A percentile compares a stretch with the other conserved stretches of the same genome.
phyloP scores from a whole-genome alignment of 2,329 filamentous ascomycete species.

The Trichoderma atrobrunneum region DNA sequence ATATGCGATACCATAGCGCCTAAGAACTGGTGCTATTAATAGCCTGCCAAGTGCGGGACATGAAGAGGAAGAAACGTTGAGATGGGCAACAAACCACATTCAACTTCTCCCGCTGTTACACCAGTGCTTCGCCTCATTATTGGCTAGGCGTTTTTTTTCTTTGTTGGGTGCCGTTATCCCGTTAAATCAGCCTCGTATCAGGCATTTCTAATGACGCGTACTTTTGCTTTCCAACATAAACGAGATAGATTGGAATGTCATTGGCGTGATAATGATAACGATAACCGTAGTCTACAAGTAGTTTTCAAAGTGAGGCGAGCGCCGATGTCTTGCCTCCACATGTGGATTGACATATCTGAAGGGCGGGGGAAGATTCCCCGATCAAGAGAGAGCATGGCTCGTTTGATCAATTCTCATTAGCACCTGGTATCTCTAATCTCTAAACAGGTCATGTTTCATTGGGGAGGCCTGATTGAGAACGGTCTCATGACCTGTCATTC shows the following conservation, averaged over 20 bases:
- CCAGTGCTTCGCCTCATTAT: not conserved
- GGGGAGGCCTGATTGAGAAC: not conserved
- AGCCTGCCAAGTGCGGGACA: not conserved
- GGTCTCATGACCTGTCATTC: not conserved
- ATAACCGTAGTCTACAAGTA: not conserved
- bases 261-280: not conserved
- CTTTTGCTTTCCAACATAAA: not conserved
- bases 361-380: not conserved
- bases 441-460: not conserved
- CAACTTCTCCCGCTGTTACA: not conserved
- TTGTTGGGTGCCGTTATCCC: not conserved
- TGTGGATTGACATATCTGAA: not conserved
- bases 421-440: not conserved
- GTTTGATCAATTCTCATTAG: not conserved
- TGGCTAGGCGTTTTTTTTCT: not conserved
- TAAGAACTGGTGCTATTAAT: not conserved
- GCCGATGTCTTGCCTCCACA: not conserved
- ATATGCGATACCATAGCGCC: not conserved
- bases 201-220: not conserved
- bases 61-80: not conserved
- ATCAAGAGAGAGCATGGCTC: not conserved
- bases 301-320: not conserved
- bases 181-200: not conserved
- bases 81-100: not conserved
- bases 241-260: not conserved